Evolutionary conservation across 495 filamentous ascomycete species (phyloP), one percentile per base, ranked within the genome.

Genomic region (Neurospora discreta): DNA sequence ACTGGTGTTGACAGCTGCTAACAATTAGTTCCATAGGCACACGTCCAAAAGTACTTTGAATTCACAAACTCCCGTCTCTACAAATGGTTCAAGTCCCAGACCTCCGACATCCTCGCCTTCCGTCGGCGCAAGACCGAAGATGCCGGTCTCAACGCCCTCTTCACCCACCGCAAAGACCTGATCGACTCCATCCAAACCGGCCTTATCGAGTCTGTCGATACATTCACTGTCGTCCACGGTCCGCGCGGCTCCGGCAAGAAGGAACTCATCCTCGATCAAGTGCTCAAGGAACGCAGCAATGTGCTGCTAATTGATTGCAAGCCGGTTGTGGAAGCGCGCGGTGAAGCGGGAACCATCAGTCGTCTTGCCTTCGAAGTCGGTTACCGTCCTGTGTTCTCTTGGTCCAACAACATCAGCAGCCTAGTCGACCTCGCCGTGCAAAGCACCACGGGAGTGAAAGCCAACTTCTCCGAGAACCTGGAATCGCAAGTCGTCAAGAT

Each of bases 301-400:
- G 93, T 92, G 60, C 81, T 99, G 0, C 82, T 96, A n/a, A 89
- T 99, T 68, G 95, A 99, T 80, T 98, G 95, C 83, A 97, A 97
- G 78, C 90, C 92, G 5, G 92, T 98, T 20, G 90, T 94, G 70
- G 95, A 99, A 77, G 94, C 95, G 3, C 89, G 91, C 38, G 95
- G 95, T 0, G 95, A 99, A 79, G 89, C 89, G n/a, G 88, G 89
- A 3, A 97, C 92, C 8, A 98, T 99, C 70, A 84, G 85, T 71
- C 90, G 91, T 68, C 91, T 93, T 3, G 96, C 96, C 2, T 79
- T 82, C 6, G 88, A 95, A 76, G 95, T 98, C 71, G 95, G 95
- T 44, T 99, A 98, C 75, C 85, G 93, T 2, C 95, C 95, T 0
- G 87, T 99, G 8, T 99, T 99, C 80, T 95, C 92, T 0, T 99